Evolutionary conservation across 768 basidiomycete genomes (phyloP).

Genomic region (Pilatotrama ljubarskyi): DNA sequence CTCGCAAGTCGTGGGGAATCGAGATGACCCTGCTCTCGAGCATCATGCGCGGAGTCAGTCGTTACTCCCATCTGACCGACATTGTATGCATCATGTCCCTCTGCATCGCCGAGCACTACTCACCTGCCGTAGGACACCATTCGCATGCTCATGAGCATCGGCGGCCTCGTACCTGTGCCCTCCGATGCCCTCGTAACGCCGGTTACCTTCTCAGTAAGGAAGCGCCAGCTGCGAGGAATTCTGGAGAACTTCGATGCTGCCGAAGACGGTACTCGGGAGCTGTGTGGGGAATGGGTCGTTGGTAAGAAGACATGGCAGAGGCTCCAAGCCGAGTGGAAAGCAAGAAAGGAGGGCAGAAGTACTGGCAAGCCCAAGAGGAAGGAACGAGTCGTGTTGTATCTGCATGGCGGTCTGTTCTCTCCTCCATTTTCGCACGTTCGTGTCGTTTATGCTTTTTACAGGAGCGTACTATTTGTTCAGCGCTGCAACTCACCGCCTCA

Average conservation of each 20-base stretch:
- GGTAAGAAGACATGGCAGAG: conserved; percentile 87
- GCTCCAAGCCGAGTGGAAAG: conserved; percentile 80
- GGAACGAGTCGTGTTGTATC: conserved; percentile 86
- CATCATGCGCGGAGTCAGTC: conserved; percentile 80
- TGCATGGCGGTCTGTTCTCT: conserved; percentile 79
- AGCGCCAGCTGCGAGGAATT: conserved; percentile 74
- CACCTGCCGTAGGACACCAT: conserved; percentile 40
- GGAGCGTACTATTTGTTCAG: conserved; percentile 94
- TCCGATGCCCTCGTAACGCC: conserved; percentile 94
- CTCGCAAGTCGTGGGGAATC: conserved; percentile 89
- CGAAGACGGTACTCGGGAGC: conserved; percentile 77
- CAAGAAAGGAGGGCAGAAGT: conserved; percentile 23
- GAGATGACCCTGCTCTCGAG: conserved; percentile 90
- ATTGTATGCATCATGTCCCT: conserved; percentile 51
- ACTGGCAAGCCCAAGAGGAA: conserved; percentile 43
- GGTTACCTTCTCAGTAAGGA: conserved; percentile 83
- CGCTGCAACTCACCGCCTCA: conserved; percentile 84
- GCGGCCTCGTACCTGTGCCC: conserved; percentile 81
- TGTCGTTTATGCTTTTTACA: conserved; percentile 28
- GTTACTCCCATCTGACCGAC: conserved; percentile 81
- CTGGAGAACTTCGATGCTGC: conserved; percentile 69
- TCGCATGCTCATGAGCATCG: conserved; percentile 71
- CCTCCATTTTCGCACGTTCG: background rate
- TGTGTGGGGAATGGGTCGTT: conserved; percentile 97
- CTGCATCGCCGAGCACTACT: background rate